phyloP scores from a whole-genome alignment of 2,329 filamentous ascomycete genomes.

The Chaetoscypha palmicola region DNA sequence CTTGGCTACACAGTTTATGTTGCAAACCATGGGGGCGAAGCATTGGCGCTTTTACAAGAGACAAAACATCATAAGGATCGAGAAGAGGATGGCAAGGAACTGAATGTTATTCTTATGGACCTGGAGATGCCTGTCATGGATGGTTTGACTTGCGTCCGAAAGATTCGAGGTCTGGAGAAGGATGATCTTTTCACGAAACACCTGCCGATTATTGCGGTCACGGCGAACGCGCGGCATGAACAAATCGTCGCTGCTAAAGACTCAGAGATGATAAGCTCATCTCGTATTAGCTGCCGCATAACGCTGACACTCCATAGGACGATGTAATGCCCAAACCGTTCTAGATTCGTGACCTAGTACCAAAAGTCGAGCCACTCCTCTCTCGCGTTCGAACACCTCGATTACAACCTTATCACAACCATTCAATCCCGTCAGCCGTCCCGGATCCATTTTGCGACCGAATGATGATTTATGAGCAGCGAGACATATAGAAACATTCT shows the following conservation, averaged over 20 bases:
- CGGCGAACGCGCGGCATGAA: constrained; percentile 67
- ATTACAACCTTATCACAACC: too few relatives aligned
- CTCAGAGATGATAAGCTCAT: constrained; percentile 58
- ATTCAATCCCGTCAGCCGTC: too few relatives aligned
- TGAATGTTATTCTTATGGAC: constrained; percentile 66
- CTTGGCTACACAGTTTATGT: constrained; percentile 53
- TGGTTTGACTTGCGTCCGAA: constrained; percentile 63
- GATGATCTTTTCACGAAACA: constrained; percentile 51
- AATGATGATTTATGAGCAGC: too few relatives aligned
- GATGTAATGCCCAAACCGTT: constrained; percentile 76
- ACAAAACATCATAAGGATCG: constrained; percentile 59
- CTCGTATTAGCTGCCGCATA: too few relatives aligned
- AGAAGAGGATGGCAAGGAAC: constrained; percentile 74
- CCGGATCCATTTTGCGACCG: too few relatives aligned
- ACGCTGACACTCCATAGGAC: constrained; percentile 38
- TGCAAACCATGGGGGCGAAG: constrained; percentile 56
- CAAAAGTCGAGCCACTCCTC: constrained; percentile 50
- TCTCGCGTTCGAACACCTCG: not conserved
- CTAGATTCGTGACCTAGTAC: constrained; percentile 57
- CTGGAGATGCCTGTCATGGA: constrained; percentile 77
- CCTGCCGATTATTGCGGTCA: constrained; percentile 69
- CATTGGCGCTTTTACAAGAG: constrained; percentile 72
- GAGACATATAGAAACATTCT: too few relatives aligned
- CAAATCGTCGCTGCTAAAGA: constrained; percentile 63
- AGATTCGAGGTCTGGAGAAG: constrained; percentile 60